phyloP scores from a whole-genome alignment of 1,139 yeast genomes.

The Eremothecium coryli region DNA sequence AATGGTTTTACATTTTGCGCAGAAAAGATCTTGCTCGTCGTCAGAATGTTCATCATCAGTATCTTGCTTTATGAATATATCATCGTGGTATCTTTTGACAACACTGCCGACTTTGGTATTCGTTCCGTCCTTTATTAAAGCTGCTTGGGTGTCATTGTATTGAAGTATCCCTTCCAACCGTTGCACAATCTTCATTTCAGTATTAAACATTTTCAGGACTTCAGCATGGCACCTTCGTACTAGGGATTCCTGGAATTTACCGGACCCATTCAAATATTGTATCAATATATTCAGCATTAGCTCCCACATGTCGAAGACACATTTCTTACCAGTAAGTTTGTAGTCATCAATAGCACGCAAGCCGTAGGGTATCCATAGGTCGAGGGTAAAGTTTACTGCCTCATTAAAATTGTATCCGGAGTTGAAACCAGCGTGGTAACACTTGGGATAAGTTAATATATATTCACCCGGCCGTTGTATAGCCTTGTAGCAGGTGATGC shows the following conservation, averaged over 20 bases:
- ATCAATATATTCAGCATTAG: constrained; percentile 25
- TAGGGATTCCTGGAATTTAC: constrained; percentile 15
- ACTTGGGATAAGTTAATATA: constrained; percentile 65
- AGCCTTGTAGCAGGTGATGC: constrained; percentile 56
- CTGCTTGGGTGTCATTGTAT: constrained; percentile 10
- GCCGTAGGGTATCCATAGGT: constrained; percentile 60
- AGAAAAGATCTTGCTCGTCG: constrained; percentile 25
- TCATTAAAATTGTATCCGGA: constrained; percentile 71
- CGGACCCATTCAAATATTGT: constrained; percentile 10
- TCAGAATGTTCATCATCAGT: constrained; percentile 6
- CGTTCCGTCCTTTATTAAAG: no score
- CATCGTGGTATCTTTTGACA: no score
- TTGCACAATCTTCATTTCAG: constrained; percentile 13
- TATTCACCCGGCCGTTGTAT: constrained; percentile 78
- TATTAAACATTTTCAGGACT: constrained; percentile 14
- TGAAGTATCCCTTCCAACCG: constrained; percentile 9
- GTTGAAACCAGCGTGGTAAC: constrained; percentile 75
- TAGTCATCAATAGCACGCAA: constrained; percentile 50
- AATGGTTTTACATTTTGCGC: constrained; percentile 31
- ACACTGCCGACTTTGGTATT: no score
- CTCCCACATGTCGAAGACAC: constrained; percentile 34
- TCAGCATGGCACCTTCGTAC: constrained; percentile 20
- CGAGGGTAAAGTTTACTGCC: constrained; percentile 70
- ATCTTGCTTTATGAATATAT: no score
- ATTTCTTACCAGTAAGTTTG: constrained; percentile 30